Base-by-base conservation (phyloP, 352 stramenopile genomes). In the Globisporangium perplexum region DNA sequence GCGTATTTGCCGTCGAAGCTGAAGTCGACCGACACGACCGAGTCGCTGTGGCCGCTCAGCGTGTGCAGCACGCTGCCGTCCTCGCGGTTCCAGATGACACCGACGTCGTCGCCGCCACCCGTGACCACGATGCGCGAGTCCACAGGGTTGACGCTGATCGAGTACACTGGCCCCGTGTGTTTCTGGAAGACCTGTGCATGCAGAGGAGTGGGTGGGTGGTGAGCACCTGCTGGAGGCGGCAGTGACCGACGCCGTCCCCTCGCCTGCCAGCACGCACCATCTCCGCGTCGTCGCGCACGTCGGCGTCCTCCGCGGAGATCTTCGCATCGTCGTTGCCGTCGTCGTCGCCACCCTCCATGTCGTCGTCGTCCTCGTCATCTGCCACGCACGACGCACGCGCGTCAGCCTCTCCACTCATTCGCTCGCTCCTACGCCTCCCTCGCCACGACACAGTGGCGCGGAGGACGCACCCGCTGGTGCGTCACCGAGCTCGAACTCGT, bases 1-100 rank as follows among this genome's bases (percentile, higher is more conserved):
- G 84, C 84, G 60, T 90, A 90, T 63, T 90, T 90, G 50, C 86
- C 86, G 53, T 94, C 86, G 46, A 86, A 93, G 68, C 79, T 96
- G 36, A 96, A 95, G 50, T 80, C 81, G 38, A 93, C 83, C 7
- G 76, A 72, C 23, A 91, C 86, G 7, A 96, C 83, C 18, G 84
- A 91, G 57, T 96, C 86, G 36, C 72, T 73, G 63, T 96, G 86
- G 23, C 86, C 86, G 17, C 68, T 59, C 23, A 96, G 67, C 36
- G 75, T 85, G 68, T 94, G 77, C 48, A 94, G 72, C 42, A 94
- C 71, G 3, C 69, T 72, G 48, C 83, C 79, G 48, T 93, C 74
- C 52, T 92, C 84, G 47, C 77, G 74, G 69, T 90, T 96, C 84
- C 84, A 96, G 47, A 96, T 91, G 12, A 95, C 65, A 30, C 67